These are phyloP conservation scores for Taphrina confusa DNA, from an alignment of 1,139 yeast species.

Conservation along the genomic window DNA sequence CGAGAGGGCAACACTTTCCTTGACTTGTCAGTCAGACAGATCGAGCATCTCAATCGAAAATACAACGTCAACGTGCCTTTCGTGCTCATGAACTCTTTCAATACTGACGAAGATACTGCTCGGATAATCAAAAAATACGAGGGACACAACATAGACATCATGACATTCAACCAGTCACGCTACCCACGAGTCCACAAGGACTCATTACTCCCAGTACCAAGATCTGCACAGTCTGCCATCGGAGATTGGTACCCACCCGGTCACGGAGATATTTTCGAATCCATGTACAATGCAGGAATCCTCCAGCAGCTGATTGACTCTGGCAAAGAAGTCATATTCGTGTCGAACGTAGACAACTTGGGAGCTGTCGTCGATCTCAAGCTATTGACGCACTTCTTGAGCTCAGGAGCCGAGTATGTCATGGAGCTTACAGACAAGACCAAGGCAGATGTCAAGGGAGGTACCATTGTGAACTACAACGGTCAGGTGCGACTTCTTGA, in stretches of 20 bases:
- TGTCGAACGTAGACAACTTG: slow-evolving; percentile 95
- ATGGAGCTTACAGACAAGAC: slow-evolving; percentile 99
- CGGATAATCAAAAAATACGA: slow-evolving; percentile 94
- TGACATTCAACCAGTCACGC: slow-evolving; percentile 94
- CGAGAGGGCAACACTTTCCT: slow-evolving; percentile 97
- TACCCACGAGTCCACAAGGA: slow-evolving; percentile 95
- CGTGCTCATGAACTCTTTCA: slow-evolving; percentile 95
- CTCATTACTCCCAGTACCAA: slow-evolving; percentile 91
- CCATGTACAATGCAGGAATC: slow-evolving; percentile 85
- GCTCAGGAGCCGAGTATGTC: slow-evolving; percentile 86
- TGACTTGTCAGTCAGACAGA: slow-evolving; percentile 93
- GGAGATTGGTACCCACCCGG: slow-evolving; percentile 99
- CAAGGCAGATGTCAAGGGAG: slow-evolving; percentile 99
- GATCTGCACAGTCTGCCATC: slow-evolving; percentile 67
- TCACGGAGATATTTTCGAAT: slow-evolving; percentile 95
- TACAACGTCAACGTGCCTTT: slow-evolving; percentile 93
- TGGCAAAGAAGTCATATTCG: slow-evolving; percentile 93
- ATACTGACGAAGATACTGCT: slow-evolving; percentile 94
- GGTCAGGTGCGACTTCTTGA: slow-evolving; percentile 93
- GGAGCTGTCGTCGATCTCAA: slow-evolving; percentile 97
- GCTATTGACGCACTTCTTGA: slow-evolving; percentile 89
- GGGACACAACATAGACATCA: slow-evolving; percentile 92
- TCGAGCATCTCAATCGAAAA: slow-evolving; percentile 88
- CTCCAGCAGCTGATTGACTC: slow-evolving; percentile 84
- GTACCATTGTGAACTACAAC: slow-evolving; percentile 93